Evolutionary conservation across 352 stramenopile species (phyloP), one percentile per base, ranked within the genome.

Genomic region (Globisporangium mamillatum): DNA sequence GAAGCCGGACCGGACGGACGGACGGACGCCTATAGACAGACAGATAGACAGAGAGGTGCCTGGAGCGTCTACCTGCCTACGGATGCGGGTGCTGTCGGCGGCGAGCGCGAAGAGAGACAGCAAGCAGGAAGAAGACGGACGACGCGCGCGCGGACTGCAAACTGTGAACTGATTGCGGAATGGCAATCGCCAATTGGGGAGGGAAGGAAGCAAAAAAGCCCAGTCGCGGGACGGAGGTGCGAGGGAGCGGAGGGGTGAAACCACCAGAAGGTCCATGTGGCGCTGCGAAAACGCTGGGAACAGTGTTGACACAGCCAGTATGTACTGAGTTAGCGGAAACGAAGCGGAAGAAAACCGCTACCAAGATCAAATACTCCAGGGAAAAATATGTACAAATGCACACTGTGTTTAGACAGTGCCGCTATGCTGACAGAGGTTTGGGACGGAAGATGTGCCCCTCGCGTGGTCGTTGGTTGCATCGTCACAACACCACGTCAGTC

Each of bases 401-500:
- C 24, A 16, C 53, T 38, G 44, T 52, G 18, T 5, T 2, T 1
- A 24, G 9, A 38, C 6, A 16, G 1, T 38, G 25, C 53, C 27
- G 55, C 44, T 24, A 44, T 7, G 25, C 54, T 60, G 16, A 34
- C 32, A 60, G 34, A 27, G 25, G 54, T 41, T 60, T 41, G 25
- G 27, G 27, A 34, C 14, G 53, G 53, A 59, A 59, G 53, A 38
- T 59, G 53, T 32, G 53, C 53, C 44, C 14, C 44, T 55, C 48
- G 48, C 50, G n/a, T 25, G 18, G 32, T n/a, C 12, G 29, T 60
- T n/a, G 25, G 9, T 60, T 22, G 54, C 54, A 41, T 60, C 55
- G 55, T 60, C 55, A 60, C 55, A 60, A 60, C 55, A 22, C 55
- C 55, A 60, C 55, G 55, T 60, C 55, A 60, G 55, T 59, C 53